Conservation (phyloP, 257 asterid genomes). For the Salvia rosmarinus region DNA sequence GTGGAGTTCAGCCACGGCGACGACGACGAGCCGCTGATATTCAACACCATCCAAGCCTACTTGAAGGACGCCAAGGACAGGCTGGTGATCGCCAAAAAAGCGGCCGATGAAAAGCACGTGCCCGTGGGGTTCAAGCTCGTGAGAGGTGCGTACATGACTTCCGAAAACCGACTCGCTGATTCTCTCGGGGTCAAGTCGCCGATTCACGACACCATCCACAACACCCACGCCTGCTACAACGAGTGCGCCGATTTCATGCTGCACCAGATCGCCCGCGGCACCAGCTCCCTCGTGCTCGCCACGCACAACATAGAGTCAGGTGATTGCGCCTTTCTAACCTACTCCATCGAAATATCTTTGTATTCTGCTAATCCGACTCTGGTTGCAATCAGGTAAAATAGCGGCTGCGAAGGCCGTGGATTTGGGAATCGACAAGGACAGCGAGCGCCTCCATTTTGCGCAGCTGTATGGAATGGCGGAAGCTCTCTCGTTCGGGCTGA, state of each 20-base stretch:
- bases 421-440: slow-evolving; percentile 54
- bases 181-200: slow-evolving; percentile 56
- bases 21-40: slow-evolving; percentile 58
- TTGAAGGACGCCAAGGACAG: slow-evolving; percentile 66
- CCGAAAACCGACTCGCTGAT: slow-evolving; percentile 52
- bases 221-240: slow-evolving; percentile 64
- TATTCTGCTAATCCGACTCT: too few species aligned
- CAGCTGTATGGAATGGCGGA: slow-evolving; percentile 97
- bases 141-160: slow-evolving; percentile 80
- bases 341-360: too few species aligned
- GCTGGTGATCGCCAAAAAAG: slow-evolving; percentile 51
- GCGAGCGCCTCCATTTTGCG: slow-evolving; percentile 65
- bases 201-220: slow-evolving; percentile 51
- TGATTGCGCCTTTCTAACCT: slow-evolving; percentile 3
- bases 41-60: slow-evolving; percentile 80
- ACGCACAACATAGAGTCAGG: slow-evolving; percentile 89
- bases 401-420: slow-evolving; percentile 69
- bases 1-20: slow-evolving; percentile 35
- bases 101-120: slow-evolving; percentile 60
- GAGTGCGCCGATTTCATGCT: slow-evolving; percentile 68
- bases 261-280: slow-evolving; percentile 55
- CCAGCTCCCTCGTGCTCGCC: slow-evolving; percentile 76
- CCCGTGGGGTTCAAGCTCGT: slow-evolving; percentile 80
- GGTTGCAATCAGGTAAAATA: slow-evolving; percentile 47
- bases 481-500: slow-evolving; percentile 61